Conservation (phyloP, 305 asterid genomes). For the Coffea humblotiana region DNA sequence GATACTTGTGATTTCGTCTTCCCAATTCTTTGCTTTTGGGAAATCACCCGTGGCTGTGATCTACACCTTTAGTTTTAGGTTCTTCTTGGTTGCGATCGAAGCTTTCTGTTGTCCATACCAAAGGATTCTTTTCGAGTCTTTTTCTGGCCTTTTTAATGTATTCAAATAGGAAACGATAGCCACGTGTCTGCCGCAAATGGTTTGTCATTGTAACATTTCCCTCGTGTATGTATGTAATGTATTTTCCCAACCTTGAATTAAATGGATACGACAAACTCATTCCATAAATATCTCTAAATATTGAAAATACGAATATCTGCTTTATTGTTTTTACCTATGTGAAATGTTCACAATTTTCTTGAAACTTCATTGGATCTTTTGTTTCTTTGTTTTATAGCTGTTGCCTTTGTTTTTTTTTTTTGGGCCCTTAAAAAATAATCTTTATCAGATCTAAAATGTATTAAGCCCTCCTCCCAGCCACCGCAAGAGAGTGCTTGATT, state of each 20-base stretch:
- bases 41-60: neutral
- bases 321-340: too few relatives aligned
- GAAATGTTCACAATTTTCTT: neutral
- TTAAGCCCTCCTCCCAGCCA: neutral
- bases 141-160: neutral
- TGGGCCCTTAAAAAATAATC: neutral
- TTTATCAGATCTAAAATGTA: neutral
- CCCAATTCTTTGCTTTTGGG: neutral
- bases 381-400: neutral
- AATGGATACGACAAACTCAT: too few relatives aligned
- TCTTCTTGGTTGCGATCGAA: slow-evolving; percentile 2
- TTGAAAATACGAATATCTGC: neutral
- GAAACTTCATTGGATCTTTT: neutral
- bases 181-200: neutral
- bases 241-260: neutral
- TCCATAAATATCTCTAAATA: too few relatives aligned
- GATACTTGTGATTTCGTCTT: neutral
- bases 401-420: neutral
- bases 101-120: slow-evolving; percentile 7
- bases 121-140: neutral
- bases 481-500: neutral
- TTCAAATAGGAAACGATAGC: neutral
- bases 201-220: neutral
- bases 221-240: neutral
- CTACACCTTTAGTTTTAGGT: neutral